Conservation (phyloP, 345 rosid genomes). For the Murraya paniculata region DNA sequence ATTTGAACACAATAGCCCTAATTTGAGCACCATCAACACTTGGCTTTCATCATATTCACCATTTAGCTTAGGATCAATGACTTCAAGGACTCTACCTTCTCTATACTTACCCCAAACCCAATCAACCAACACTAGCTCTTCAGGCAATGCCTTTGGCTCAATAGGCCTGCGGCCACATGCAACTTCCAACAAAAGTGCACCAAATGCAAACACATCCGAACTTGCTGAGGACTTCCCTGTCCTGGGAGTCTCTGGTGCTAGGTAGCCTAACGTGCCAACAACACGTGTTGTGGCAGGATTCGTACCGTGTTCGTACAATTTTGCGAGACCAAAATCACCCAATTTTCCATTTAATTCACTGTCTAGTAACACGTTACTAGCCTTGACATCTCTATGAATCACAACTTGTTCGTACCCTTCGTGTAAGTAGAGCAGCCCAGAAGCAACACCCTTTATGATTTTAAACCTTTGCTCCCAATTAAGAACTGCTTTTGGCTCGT, state of each 20-base stretch:
- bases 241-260: slow-evolving; percentile 83
- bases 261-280: slow-evolving; percentile 87
- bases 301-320: slow-evolving; percentile 74
- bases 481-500: slow-evolving; percentile 44
- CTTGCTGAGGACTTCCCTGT: slow-evolving; percentile 73
- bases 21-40: slow-evolving; percentile 48
- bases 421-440: slow-evolving; percentile 77
- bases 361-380: slow-evolving; percentile 80
- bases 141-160: slow-evolving; percentile 66
- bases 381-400: slow-evolving; percentile 85
- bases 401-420: slow-evolving; percentile 91
- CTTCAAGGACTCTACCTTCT: slow-evolving; percentile 45
- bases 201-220: slow-evolving; percentile 89
- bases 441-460: slow-evolving; percentile 70
- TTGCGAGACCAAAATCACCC: slow-evolving; percentile 91
- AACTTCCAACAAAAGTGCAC: slow-evolving; percentile 80
- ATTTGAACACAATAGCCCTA: slow-evolving; percentile 80
- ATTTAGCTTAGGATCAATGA: slow-evolving; percentile 47
- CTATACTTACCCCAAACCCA: slow-evolving; percentile 68
- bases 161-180: slow-evolving; percentile 84
- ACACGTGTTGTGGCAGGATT: slow-evolving; percentile 82
- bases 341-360: slow-evolving; percentile 72
- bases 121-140: slow-evolving; percentile 80
- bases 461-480: slow-evolving; percentile 76
- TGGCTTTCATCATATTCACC: slow-evolving; percentile 48